These are phyloP conservation scores for Lentinula guzmanii DNA, from an alignment of 768 basidiomycete genomes.

Conservation along the genomic window DNA sequence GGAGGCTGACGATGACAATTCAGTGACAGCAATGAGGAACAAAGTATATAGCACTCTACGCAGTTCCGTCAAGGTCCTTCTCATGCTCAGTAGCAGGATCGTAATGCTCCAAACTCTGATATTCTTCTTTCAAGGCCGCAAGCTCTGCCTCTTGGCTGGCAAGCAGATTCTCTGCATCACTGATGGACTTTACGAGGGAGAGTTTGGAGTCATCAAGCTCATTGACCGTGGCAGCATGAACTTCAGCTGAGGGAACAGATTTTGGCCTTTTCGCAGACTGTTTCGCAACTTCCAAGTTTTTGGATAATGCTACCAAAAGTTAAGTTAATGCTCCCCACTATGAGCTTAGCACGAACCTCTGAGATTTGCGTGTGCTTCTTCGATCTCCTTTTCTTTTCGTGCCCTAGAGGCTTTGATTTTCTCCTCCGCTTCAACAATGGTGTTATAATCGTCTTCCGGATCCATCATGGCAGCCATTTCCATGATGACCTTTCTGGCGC, in stretches of 20 bases:
- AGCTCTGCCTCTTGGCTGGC: slow-evolving; percentile 69
- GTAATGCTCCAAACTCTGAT: slow-evolving; percentile 51
- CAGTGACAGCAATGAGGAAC: background rate
- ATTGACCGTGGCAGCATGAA: slow-evolving; percentile 55
- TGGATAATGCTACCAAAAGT: slow-evolving; percentile 46
- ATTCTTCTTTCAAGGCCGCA: slow-evolving; percentile 59
- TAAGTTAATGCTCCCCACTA: background rate
- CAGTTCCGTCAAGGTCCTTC: slow-evolving; percentile 59
- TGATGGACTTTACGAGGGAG: slow-evolving; percentile 68
- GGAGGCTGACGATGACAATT: slow-evolving; percentile 37
- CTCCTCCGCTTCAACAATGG: slow-evolving; percentile 70
- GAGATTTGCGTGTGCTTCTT: slow-evolving; percentile 58
- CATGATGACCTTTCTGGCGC: slow-evolving; percentile 53
- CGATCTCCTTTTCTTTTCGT: slow-evolving; percentile 58
- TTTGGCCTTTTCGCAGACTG: slow-evolving; percentile 64
- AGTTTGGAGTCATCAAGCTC: slow-evolving; percentile 58
- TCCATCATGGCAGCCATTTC: slow-evolving; percentile 71
- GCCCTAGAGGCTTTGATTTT: slow-evolving; percentile 54
- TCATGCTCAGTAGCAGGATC: slow-evolving; percentile 73
- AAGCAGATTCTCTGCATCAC: slow-evolving; percentile 60
- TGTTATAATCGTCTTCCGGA: slow-evolving; percentile 73
- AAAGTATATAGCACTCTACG: slow-evolving; percentile 36
- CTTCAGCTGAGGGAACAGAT: slow-evolving; percentile 61
- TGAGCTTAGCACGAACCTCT: slow-evolving; percentile 39
- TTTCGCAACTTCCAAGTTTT: slow-evolving; percentile 62